These are phyloP conservation scores for Tylopilus sp. DNA, from an alignment of 768 basidiomycete genomes.

Conservation along the genomic window DNA sequence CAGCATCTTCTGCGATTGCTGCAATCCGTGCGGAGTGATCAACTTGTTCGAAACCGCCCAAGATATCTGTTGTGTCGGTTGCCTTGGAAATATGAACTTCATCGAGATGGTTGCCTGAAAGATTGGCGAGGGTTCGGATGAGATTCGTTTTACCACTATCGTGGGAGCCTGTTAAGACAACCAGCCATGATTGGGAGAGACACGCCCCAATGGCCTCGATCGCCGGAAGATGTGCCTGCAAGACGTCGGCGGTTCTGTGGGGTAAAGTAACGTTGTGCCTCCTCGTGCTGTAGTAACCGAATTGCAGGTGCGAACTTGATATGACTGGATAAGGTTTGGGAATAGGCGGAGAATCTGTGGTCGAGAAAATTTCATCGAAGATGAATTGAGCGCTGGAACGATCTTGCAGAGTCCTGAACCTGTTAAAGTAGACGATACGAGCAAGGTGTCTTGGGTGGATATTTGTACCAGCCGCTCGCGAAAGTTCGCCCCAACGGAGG, in stretches of 20 bases:
- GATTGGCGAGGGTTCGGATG: constrained; percentile 63
- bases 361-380: constrained; percentile 53
- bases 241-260: constrained; percentile 45
- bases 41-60: constrained; percentile 95
- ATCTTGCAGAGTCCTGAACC: constrained; percentile 78
- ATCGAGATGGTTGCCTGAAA: constrained; percentile 63
- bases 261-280: constrained; percentile 33
- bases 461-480: constrained; percentile 31
- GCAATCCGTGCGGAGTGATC: constrained; percentile 46
- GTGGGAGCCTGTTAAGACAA: constrained; percentile 78
- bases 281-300: constrained; percentile 56
- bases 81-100: constrained; percentile 81
- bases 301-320: constrained; percentile 49
- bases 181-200: constrained; percentile 75
- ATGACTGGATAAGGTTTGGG: constrained; percentile 35
- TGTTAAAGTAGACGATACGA: constrained; percentile 73
- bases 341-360: constrained; percentile 33
- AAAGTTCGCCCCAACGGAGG: constrained; percentile 77
- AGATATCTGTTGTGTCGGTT: constrained; percentile 89
- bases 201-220: constrained; percentile 76
- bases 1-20: constrained; percentile 38
- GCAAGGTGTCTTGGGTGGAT: constrained; percentile 62
- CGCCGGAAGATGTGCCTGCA: constrained; percentile 60
- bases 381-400: constrained; percentile 46
- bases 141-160: constrained; percentile 78